These are phyloP conservation scores for Aspergillus conjunctus DNA, from an alignment of 495 filamentous ascomycete species.

Conservation along the genomic window DNA sequence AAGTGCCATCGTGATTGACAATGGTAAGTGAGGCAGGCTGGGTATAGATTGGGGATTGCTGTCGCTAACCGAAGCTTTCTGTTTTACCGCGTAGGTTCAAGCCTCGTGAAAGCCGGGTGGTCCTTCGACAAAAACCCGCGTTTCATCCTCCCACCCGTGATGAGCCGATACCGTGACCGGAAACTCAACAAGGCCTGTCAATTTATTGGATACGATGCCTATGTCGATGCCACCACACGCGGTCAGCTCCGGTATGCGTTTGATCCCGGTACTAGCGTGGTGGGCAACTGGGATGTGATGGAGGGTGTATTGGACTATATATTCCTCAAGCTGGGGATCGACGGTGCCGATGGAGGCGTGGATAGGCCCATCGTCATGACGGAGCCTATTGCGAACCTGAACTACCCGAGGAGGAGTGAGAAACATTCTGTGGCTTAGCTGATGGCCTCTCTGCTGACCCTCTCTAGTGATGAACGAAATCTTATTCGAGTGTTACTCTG, in stretches of 20 bases:
- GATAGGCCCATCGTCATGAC: conserved; percentile 93
- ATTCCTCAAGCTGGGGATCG: conserved; percentile 88
- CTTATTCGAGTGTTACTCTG: conserved; percentile 90
- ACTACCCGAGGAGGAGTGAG: conserved; percentile 83
- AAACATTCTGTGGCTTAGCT: not conserved
- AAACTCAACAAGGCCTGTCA: conserved; percentile 86
- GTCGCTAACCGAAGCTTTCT: conserved; percentile 14
- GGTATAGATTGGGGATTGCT: not conserved
- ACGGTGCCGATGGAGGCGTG: conserved; percentile 69
- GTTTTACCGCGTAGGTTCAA: conserved; percentile 65
- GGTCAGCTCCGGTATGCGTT: conserved; percentile 90
- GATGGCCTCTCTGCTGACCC: conserved; percentile 20
- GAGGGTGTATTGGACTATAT: conserved; percentile 90
- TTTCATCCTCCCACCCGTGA: conserved; percentile 80
- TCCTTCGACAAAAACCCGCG: conserved; percentile 82
- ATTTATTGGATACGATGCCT: conserved; percentile 89
- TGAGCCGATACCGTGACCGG: conserved; percentile 90
- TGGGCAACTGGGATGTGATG: conserved; percentile 97
- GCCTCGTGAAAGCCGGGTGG: conserved; percentile 88
- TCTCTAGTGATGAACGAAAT: conserved; percentile 89
- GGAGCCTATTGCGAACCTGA: conserved; percentile 86
- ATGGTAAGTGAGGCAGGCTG: conserved; percentile 62
- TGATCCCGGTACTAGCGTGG: conserved; percentile 83
- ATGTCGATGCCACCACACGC: conserved; percentile 86
- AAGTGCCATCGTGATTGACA: conserved; percentile 94